A percentile compares a stretch with the other conserved stretches of the same genome.
phyloP scores from a whole-genome alignment of 495 filamentous ascomycete genomes.

The Amniculicola lignicola region DNA sequence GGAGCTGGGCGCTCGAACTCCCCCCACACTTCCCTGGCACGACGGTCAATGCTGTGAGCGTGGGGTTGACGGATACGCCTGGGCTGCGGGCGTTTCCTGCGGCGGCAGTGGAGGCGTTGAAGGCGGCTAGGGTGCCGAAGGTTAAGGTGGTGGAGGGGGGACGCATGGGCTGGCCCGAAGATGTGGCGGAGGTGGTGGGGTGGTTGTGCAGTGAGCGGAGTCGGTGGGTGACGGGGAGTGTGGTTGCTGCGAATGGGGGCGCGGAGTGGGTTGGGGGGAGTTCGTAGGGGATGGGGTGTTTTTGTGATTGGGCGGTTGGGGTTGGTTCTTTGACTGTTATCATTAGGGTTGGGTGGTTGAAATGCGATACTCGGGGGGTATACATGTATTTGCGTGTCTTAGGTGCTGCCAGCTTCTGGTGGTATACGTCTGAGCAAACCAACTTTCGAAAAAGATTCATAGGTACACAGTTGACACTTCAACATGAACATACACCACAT shows the following conservation, averaged over 20 bases:
- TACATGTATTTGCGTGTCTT: too few species aligned
- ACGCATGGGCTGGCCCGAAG: constrained; percentile 28
- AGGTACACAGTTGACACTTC: too few species aligned
- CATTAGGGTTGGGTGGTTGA: too few species aligned
- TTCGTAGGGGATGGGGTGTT: too few species aligned
- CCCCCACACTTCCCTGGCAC: constrained; percentile 26
- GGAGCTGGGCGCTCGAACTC: constrained; percentile 24
- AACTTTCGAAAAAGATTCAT: too few species aligned
- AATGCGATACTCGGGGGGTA: too few species aligned
- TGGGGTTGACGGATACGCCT: constrained; percentile 31
- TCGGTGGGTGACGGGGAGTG: constrained; percentile 27
- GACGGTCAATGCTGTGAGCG: constrained; percentile 28
- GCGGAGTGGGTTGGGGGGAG: constrained; percentile 21
- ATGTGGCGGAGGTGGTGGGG: constrained; percentile 35
- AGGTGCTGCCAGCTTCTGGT: too few species aligned
- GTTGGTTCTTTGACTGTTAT: too few species aligned
- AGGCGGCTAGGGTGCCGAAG: constrained; percentile 19
- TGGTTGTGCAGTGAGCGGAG: constrained; percentile 28
- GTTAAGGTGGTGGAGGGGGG: constrained; percentile 28
- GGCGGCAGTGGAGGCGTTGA: constrained; percentile 17
- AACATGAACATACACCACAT: too few species aligned
- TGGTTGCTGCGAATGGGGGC: constrained; percentile 33
- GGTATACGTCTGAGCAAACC: too few species aligned
- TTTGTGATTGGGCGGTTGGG: too few species aligned
- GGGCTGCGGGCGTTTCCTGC: constrained; percentile 18